phyloP scores from a whole-genome alignment of 2,329 filamentous ascomycete species.

The Fusarium penzigii region DNA sequence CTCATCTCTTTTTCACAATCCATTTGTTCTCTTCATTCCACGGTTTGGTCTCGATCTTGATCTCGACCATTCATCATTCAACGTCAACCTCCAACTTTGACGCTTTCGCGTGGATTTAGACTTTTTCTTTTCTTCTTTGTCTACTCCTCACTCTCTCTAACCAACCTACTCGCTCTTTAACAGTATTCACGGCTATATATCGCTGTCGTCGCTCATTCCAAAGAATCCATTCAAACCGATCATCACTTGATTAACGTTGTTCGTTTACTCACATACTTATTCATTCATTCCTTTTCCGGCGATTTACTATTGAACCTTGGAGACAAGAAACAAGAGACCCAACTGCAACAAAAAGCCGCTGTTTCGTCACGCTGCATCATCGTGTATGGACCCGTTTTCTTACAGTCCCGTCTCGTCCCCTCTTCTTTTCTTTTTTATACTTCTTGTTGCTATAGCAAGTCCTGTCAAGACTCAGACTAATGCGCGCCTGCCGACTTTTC shows the following conservation, averaged over 20 bases:
- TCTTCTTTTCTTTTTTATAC: background rate
- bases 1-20: background rate
- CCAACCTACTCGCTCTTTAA: no score
- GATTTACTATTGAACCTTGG: background rate
- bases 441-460: background rate
- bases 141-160: background rate
- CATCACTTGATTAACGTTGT: background rate
- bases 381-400: background rate
- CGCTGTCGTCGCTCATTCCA: background rate
- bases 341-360: background rate
- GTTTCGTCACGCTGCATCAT: background rate
- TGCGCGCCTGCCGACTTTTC: slow-evolving; percentile 9
- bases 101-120: background rate
- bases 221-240: background rate
- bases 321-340: background rate
- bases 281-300: background rate
- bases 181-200: no score
- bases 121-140: background rate
- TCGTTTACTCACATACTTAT: background rate
- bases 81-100: background rate
- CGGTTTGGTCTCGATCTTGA: background rate
- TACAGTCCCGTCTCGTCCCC: no score
- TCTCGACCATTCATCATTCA: background rate
- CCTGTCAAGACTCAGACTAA: background rate
- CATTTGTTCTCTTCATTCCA: background rate